These are phyloP conservation scores for Calonectria pteridis DNA, from an alignment of 2,329 filamentous ascomycete species.

Conservation along the genomic window DNA sequence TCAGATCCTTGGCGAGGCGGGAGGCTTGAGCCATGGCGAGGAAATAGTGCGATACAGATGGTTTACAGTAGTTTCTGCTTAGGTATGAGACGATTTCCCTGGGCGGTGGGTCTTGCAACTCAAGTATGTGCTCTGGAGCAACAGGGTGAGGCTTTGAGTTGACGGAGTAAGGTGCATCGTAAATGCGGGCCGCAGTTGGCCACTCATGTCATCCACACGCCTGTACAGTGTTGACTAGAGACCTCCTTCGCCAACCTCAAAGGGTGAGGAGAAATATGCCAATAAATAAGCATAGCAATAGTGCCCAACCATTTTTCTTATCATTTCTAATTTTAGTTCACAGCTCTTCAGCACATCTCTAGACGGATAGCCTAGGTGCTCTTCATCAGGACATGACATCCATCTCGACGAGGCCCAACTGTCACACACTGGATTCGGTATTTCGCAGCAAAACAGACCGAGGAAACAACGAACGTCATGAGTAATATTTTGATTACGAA, in stretches of 20 bases:
- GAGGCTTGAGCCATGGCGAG: constrained; percentile 43
- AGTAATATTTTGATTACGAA: not conserved
- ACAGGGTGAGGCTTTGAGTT: not conserved
- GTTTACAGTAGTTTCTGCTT: not conserved
- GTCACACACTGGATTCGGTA: not conserved
- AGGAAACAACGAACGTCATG: not conserved
- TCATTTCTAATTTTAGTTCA: not conserved
- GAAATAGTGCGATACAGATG: not conserved
- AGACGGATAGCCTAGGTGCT: not conserved
- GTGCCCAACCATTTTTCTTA: not conserved
- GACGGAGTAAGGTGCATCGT: not conserved
- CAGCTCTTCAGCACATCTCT: not conserved
- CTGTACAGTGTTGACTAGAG: not conserved
- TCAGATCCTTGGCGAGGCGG: constrained; percentile 50
- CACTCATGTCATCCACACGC: not conserved
- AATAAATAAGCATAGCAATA: not conserved
- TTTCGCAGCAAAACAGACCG: not conserved
- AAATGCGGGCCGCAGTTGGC: not conserved
- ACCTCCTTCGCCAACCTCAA: not conserved
- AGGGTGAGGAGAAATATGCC: not conserved
- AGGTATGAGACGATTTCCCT: not conserved
- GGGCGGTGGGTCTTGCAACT: not conserved
- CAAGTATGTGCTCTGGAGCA: not conserved
- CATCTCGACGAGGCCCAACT: not conserved
- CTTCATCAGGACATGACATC: not conserved